phyloP scores from a whole-genome alignment of 305 asterid genomes.

The Salvia sclarea region DNA sequence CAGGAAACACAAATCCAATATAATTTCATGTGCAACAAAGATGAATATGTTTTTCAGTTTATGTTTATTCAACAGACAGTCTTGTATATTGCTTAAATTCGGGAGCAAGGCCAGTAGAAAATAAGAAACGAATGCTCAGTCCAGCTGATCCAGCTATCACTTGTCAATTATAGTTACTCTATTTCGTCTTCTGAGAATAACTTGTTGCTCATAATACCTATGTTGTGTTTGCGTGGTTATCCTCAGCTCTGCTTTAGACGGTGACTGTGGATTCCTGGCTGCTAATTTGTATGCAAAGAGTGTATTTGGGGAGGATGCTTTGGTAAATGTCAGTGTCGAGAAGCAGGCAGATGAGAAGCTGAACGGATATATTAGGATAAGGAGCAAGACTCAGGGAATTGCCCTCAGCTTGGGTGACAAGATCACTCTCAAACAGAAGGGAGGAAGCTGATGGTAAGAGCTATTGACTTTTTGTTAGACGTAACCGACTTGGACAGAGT shows the following conservation, averaged over 20 bases:
- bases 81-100: not conserved
- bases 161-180: conserved; percentile 9
- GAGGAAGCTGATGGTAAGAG: conserved; percentile 75
- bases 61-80: not conserved
- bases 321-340: conserved; percentile 97
- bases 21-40: not conserved
- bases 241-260: conserved; percentile 92
- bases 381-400: conserved; percentile 99
- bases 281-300: conserved; percentile 98
- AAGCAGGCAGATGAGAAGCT: conserved; percentile 88
- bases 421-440: conserved; percentile 98
- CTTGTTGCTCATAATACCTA: conserved; percentile 10
- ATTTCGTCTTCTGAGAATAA: conserved; percentile 4
- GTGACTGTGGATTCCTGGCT: conserved; percentile 98
- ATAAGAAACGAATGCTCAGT: not conserved
- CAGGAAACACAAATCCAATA: not conserved
- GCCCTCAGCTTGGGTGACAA: conserved; percentile 99
- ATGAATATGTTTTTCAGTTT: not conserved
- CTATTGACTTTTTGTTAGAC: not conserved
- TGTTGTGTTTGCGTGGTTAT: conserved; percentile 17
- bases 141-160: not conserved
- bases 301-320: conserved; percentile 97
- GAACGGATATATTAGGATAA: conserved; percentile 90
- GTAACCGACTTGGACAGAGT: not conserved
- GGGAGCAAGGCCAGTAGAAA: not conserved